These are phyloP conservation scores for Anastatica hierochuntica DNA, from an alignment of 345 rosid genomes.

Conservation along the genomic window DNA sequence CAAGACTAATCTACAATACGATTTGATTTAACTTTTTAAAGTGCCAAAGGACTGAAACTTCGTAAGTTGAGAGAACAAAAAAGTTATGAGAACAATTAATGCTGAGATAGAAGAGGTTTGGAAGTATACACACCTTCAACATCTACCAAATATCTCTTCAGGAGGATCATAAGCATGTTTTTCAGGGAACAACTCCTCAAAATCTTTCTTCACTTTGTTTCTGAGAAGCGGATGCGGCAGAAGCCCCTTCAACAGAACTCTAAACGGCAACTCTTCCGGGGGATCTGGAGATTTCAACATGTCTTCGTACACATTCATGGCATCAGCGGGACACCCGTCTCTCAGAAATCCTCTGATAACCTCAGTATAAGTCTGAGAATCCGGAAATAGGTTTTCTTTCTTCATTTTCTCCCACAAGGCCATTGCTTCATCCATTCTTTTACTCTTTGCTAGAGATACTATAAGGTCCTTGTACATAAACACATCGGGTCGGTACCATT, in stretches of 20 bases:
- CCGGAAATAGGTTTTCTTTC: conserved; percentile 69
- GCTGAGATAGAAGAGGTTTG: conserved; percentile 1
- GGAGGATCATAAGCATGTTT: conserved; percentile 86
- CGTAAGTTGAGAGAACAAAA: neutral
- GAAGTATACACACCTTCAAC: conserved; percentile 34
- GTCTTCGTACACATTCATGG: conserved; percentile 91
- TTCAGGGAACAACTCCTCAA: conserved; percentile 84
- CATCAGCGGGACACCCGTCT: conserved; percentile 83
- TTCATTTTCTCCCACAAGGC: conserved; percentile 64
- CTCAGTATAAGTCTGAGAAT: conserved; percentile 82
- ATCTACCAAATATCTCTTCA: conserved; percentile 74
- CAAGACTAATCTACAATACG: too few relatives aligned
- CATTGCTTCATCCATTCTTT: conserved; percentile 81
- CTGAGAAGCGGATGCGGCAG: conserved; percentile 81
- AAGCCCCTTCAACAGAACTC: conserved; percentile 82
- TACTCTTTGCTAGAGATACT: conserved; percentile 46
- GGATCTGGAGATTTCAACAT: conserved; percentile 92
- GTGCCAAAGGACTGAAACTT: conserved; percentile 3
- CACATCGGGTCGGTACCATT: conserved; percentile 77
- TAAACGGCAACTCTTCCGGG: conserved; percentile 79
- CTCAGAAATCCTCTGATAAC: conserved; percentile 71
- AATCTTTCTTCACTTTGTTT: conserved; percentile 85
- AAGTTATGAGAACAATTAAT: conserved; percentile 1
- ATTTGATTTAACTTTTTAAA: neutral
- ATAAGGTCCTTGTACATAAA: conserved; percentile 82